These are phyloP conservation scores for Jatropha curcas DNA, from an alignment of 345 rosid species.

Conservation along the genomic window DNA sequence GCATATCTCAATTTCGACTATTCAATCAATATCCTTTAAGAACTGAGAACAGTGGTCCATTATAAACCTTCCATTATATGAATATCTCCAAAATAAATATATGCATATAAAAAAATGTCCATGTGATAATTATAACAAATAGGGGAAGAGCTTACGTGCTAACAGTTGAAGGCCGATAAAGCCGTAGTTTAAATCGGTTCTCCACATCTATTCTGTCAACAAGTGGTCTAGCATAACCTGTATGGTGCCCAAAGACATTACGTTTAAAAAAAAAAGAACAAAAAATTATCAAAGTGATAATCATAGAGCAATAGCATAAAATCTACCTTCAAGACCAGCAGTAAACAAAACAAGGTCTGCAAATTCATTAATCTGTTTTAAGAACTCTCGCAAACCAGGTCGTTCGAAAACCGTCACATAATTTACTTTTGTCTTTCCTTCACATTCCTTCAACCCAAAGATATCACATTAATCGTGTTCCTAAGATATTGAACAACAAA, in stretches of 20 bases:
- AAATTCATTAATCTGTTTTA: conserved; percentile 66
- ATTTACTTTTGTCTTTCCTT: conserved; percentile 74
- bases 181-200: conserved; percentile 34
- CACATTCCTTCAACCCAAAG: conserved; percentile 54
- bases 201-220: conserved; percentile 80
- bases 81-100: background rate
- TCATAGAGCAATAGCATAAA: conserved; percentile 10
- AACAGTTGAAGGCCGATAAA: conserved; percentile 24
- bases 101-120: background rate
- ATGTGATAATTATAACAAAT: background rate
- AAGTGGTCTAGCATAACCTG: conserved; percentile 96
- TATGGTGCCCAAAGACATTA: conserved; percentile 6
- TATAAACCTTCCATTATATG: background rate
- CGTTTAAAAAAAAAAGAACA: background rate
- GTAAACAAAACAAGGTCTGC: conserved; percentile 88
- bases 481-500: background rate
- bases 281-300: background rate
- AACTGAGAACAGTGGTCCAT: background rate
- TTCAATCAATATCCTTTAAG: background rate
- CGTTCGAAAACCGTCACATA: conserved; percentile 91
- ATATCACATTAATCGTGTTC: conserved; percentile 5
- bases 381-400: conserved; percentile 85
- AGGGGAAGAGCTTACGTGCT: conserved; percentile 15
- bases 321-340: conserved; percentile 90
- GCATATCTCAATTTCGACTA: background rate